These are phyloP conservation scores for Mycena pura DNA, from an alignment of 768 basidiomycete genomes.

Conservation along the genomic window DNA sequence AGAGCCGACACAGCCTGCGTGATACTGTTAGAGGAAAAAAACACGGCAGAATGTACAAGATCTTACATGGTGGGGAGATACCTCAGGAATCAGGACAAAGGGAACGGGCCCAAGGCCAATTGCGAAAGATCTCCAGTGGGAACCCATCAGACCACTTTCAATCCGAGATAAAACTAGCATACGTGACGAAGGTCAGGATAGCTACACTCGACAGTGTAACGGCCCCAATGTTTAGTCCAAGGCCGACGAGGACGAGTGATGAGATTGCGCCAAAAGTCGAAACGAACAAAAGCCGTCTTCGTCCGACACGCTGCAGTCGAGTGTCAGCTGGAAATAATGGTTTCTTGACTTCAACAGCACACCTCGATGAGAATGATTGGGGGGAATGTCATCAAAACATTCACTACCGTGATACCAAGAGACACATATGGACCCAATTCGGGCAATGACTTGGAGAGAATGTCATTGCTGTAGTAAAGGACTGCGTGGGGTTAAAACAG, in stretches of 20 bases:
- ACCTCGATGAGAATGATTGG: conserved; percentile 90
- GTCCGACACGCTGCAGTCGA: conserved; percentile 66
- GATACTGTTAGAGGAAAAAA: conserved; percentile 10
- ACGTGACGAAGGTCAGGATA: conserved; percentile 85
- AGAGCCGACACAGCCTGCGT: conserved; percentile 78
- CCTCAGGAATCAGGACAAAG: conserved; percentile 91
- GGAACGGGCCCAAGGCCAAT: conserved; percentile 91
- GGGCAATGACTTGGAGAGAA: conserved; percentile 81
- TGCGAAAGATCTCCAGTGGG: conserved; percentile 87
- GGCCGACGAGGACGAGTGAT: conserved; percentile 72
- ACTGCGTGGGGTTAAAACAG: conserved; percentile 50
- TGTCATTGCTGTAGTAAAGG: conserved; percentile 90
- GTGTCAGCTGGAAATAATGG: conserved; percentile 4
- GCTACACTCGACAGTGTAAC: conserved; percentile 72
- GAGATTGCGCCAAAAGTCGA: conserved; percentile 72
- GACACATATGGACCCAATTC: conserved; percentile 83
- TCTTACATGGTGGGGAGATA: conserved; percentile 80
- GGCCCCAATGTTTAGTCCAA: conserved; percentile 68
- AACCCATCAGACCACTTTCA: conserved; percentile 9
- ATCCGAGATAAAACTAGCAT: conserved; percentile 31
- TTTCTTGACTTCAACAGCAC: conserved; percentile 20
- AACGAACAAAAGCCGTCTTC: conserved; percentile 68
- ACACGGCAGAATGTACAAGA: background rate
- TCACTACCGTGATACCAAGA: conserved; percentile 83
- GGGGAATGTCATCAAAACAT: conserved; percentile 84